Conservation (phyloP, 805 yeast species). For the Pichia eremophila region DNA sequence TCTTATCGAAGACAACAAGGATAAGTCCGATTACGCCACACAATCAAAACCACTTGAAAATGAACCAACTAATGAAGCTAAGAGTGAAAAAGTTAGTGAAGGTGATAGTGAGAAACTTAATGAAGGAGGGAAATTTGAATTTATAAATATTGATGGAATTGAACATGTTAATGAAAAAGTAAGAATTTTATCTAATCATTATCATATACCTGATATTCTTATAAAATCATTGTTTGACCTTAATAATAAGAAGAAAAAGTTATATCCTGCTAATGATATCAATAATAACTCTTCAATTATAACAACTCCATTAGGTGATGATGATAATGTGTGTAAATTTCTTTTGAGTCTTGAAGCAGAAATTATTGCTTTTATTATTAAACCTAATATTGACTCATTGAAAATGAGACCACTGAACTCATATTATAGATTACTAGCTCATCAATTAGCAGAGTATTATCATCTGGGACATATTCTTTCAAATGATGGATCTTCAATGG, state of each 20-base stretch:
- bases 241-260: conserved; percentile 13
- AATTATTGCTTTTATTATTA: conserved; percentile 34
- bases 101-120: not conserved
- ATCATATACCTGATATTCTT: conserved; percentile 22
- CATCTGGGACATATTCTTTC: conserved; percentile 46
- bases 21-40: not conserved
- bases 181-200: conserved; percentile 15
- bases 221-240: conserved; percentile 23
- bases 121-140: not conserved
- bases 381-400: conserved; percentile 32
- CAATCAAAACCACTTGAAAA: not conserved
- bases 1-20: not conserved
- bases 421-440: conserved; percentile 56
- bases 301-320: not conserved
- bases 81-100: not conserved
- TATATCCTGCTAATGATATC: not conserved
- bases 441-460: conserved; percentile 63
- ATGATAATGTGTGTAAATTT: conserved; percentile 34
- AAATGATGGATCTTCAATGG: conserved; percentile 42
- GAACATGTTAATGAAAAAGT: conserved; percentile 8
- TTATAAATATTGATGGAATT: not conserved
- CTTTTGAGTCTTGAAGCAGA: conserved; percentile 40
- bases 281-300: not conserved
- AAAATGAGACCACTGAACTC: conserved; percentile 53
- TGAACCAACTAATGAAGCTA: not conserved